Percentiles rank a stretch among this genome's conserved stretches.
Evolutionary conservation across 1,139 yeast genomes (phyloP).

Genomic region (Kurtzmaniella quercitrusa): DNA sequence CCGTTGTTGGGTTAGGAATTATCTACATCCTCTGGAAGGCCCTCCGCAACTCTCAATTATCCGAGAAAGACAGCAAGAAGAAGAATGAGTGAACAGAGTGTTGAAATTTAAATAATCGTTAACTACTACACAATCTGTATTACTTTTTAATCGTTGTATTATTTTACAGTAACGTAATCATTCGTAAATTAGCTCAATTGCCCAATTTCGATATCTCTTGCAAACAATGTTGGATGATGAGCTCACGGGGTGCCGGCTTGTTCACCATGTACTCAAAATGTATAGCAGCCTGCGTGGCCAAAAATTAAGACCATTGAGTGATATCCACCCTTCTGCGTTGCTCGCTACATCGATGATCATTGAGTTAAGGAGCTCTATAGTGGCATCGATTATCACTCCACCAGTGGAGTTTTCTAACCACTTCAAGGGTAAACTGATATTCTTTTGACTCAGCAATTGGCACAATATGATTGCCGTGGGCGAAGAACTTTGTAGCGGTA

Average conservation of each 20-base stretch:
- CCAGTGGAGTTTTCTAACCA: constrained; percentile 16
- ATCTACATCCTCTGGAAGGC: constrained; percentile 5
- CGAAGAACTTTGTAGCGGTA: constrained; percentile 6
- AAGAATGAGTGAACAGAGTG: constrained; percentile 7
- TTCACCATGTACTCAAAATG: constrained; percentile 15
- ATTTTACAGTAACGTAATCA: background rate
- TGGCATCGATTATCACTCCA: constrained; percentile 14
- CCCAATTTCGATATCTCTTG: background rate
- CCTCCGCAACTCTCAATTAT: background rate
- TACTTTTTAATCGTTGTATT: background rate
- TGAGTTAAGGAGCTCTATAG: constrained; percentile 10
- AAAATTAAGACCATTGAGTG: constrained; percentile 14
- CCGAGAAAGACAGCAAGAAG: background rate
- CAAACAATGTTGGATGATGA: constrained; percentile 8
- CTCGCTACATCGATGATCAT: background rate
- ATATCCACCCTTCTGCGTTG: constrained; percentile 12
- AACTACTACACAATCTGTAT: no score
- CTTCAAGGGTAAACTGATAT: constrained; percentile 4
- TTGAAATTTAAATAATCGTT: no score
- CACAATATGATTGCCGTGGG: constrained; percentile 12
- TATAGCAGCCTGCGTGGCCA: constrained; percentile 11
- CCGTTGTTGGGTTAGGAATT: constrained; percentile 4
- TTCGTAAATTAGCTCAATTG: background rate
- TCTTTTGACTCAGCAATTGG: background rate
- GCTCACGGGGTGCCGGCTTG: constrained; percentile 14